Evolutionary conservation across 768 basidiomycete species (phyloP).

Genomic region (Phlebiopsis gigantea): DNA sequence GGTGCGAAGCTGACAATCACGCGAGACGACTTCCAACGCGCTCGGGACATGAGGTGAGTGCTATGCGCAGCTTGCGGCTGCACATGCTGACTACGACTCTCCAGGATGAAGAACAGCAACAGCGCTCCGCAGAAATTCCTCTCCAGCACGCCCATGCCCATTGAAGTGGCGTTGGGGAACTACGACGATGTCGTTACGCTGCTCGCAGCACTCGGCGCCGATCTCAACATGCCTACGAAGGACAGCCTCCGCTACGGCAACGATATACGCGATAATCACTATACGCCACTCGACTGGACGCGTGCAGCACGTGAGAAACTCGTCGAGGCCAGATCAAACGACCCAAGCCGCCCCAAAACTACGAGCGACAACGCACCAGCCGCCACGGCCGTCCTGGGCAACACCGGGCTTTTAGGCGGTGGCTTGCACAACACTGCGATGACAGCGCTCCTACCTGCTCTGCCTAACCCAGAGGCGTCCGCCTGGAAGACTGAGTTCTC

Average conservation of each 20-base stretch:
- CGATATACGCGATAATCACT: not conserved
- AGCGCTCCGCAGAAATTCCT: not conserved
- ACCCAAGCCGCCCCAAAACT: conserved; percentile 6
- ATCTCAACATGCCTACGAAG: conserved; percentile 12
- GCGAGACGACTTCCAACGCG: conserved; percentile 23
- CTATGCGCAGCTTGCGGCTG: no score
- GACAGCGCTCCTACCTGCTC: not conserved
- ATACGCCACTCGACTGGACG: conserved; percentile 20
- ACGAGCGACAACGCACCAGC: no score
- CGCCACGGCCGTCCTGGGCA: no score
- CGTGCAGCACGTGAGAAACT: conserved; percentile 18
- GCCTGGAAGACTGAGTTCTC: conserved; percentile 2
- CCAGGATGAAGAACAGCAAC: not conserved
- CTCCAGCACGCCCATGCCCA: conserved; percentile 13
- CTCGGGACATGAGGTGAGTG: conserved; percentile 18
- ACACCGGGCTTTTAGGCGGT: no score
- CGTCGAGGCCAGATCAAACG: no score
- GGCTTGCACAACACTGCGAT: not conserved
- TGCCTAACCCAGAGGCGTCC: not conserved
- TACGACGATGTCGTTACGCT: conserved; percentile 23
- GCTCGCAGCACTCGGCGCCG: conserved; percentile 25
- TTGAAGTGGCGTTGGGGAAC: conserved; percentile 22
- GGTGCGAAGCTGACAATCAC: conserved; percentile 22
- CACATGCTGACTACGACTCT: no score
- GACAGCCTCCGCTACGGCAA: not conserved